These are phyloP conservation scores for Pseudognaphalium luteoalbum DNA, from an alignment of 129 eudicot genomes.

Conservation along the genomic window DNA sequence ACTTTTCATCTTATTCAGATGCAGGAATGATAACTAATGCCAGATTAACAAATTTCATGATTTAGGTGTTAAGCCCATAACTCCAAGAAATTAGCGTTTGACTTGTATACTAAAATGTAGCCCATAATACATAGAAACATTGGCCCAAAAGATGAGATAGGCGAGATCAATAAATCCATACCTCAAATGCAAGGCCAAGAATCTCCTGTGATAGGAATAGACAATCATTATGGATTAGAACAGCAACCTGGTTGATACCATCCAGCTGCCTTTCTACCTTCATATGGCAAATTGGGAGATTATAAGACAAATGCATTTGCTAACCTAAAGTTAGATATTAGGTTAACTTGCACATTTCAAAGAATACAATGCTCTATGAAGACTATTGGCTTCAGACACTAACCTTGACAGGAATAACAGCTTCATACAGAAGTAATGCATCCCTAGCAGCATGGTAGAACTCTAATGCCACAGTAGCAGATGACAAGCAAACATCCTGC, in stretches of 20 bases:
- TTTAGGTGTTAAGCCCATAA: slow-evolving; percentile 14
- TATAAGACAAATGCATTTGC: slow-evolving; percentile 17
- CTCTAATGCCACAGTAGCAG: slow-evolving; percentile 78
- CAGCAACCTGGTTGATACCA: slow-evolving; percentile 90
- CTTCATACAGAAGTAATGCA: slow-evolving; percentile 86
- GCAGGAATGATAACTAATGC: background rate
- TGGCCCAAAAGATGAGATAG: background rate
- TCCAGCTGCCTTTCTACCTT: slow-evolving; percentile 97
- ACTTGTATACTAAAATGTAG: background rate
- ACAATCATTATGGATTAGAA: slow-evolving; percentile 94
- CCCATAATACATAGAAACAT: background rate
- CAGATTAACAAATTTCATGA: background rate
- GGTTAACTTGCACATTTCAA: background rate
- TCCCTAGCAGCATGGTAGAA: slow-evolving; percentile 92
- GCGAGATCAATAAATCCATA: slow-evolving; percentile 31
- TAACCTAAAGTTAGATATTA: background rate
- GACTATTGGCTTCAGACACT: slow-evolving; percentile 27
- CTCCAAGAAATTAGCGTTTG: background rate
- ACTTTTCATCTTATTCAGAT: background rate
- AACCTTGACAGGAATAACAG: slow-evolving; percentile 89
- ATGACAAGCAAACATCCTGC: slow-evolving; percentile 95
- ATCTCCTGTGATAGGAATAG: slow-evolving; percentile 84
- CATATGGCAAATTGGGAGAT: slow-evolving; percentile 43
- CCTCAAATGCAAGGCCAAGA: slow-evolving; percentile 94
- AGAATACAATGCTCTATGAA: background rate